Conservation (phyloP, 257 asterid species). For the Nicotiana noctiflora region DNA sequence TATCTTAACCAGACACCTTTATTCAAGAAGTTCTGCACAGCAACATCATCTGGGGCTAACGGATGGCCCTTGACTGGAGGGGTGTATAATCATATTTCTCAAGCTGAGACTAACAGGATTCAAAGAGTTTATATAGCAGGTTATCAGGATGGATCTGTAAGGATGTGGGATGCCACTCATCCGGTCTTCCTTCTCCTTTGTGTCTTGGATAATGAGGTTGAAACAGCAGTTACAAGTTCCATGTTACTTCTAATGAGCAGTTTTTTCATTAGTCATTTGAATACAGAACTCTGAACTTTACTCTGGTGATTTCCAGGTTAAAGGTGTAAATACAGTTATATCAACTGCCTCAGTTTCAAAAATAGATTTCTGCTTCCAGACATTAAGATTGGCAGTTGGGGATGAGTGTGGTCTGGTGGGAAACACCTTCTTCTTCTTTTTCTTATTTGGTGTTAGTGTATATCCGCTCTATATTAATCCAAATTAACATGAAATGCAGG, state of each 20-base stretch:
- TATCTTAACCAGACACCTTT: slow-evolving; percentile 33
- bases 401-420: slow-evolving; percentile 84
- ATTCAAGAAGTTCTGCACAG: slow-evolving; percentile 24
- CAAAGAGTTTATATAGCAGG: slow-evolving; percentile 63
- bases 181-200: slow-evolving; percentile 61
- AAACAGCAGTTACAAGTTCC: slow-evolving; percentile 7
- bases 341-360: slow-evolving; percentile 51
- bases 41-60: slow-evolving; percentile 34
- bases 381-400: slow-evolving; percentile 72
- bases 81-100: slow-evolving; percentile 42
- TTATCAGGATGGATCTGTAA: slow-evolving; percentile 81
- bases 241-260: neutral
- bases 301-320: slow-evolving; percentile 46
- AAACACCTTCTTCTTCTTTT: slow-evolving; percentile 20
- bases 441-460: slow-evolving; percentile 15
- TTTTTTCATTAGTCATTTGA: neutral
- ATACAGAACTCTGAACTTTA: neutral
- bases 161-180: slow-evolving; percentile 83
- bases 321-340: slow-evolving; percentile 31
- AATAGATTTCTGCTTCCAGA: slow-evolving; percentile 59
- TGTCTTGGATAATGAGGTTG: slow-evolving; percentile 54
- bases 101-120: slow-evolving; percentile 39
- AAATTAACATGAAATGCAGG: slow-evolving; percentile 35
- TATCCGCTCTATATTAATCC: slow-evolving; percentile 16
- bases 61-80: slow-evolving; percentile 79